Base-by-base conservation (phyloP, 164 flowering plant genomes). In the Nelumbo lutea region DNA sequence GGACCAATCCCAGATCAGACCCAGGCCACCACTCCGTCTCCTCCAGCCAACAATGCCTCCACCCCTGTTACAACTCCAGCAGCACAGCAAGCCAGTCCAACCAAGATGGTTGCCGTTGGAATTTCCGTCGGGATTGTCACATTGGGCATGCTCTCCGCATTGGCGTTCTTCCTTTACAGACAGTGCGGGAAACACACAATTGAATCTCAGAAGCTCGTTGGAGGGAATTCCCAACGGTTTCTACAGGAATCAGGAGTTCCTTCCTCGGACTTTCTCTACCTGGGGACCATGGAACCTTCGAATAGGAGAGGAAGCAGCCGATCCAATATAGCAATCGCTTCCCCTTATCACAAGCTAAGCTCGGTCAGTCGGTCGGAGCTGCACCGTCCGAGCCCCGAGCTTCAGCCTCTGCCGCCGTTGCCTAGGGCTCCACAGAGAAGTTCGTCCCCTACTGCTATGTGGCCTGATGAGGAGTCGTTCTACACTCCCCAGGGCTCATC, bases 301-400 rank as follows among this genome's bases (percentile, higher is more conserved):
- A 78, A 68, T 53, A 69, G 72, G 40, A 74, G 72, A 62, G 64
- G 57, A 4, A 15, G 57, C 57, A 11, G 57, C 57, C 83, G 80
- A 27, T 38, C 61, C 10, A 77, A 66, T 55, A 81, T 43, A 39
- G 68, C 66, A 3, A 83, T 66, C 61, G 75, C 70, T 15, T 90
- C 98, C 11, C 98, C 98, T 46, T 89, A 87, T 66, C 85, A 74
- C 42, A 91, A 84, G 77, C 73, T 92, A 58, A 80, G 70, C 44
- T 78, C 96, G 0, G 67, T 79, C 0, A 84, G 83, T 66, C 76
- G 79, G 73, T 87, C 88, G 4, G 93, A 85, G 60, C 69, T 88
- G 70, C 84, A 90, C 65, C 78, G 91, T 55, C 98, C 97, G 1
- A 93, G 99, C 65, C 99, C 99, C 3, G 99, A 95, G 46, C 83